Percentiles rank a stretch among this genome's conserved stretches.
These are phyloP conservation scores for Boletus reticuloceps DNA, from an alignment of 768 basidiomycete genomes.

Conservation along the genomic window DNA sequence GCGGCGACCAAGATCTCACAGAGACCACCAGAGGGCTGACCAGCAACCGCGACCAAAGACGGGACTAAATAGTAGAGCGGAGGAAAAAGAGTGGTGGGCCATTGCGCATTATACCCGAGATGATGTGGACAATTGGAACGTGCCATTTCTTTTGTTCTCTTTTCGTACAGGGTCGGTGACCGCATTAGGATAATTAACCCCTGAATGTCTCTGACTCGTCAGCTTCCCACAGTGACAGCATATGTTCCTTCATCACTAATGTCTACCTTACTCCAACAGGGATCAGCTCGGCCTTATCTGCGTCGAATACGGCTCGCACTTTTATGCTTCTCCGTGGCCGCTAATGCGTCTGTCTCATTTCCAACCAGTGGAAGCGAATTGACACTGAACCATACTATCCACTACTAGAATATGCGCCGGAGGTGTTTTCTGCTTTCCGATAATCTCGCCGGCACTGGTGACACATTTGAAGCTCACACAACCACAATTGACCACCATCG, in stretches of 20 bases:
- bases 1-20: constrained; percentile 12
- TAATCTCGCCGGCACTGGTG: constrained; percentile 64
- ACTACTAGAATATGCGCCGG: constrained; percentile 63
- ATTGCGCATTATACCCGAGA: constrained; percentile 2
- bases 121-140: constrained; percentile 16
- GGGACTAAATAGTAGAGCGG: constrained; percentile 7
- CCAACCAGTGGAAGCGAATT: background rate
- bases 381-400: background rate
- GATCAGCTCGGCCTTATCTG: constrained; percentile 7
- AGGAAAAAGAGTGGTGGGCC: background rate
- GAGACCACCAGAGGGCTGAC: constrained; percentile 15
- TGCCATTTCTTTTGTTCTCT: constrained; percentile 19
- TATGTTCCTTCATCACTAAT: constrained; percentile 2
- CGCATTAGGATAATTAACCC: constrained; percentile 11
- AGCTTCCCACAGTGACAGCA: background rate
- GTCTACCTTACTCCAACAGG: constrained; percentile 9
- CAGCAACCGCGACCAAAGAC: constrained; percentile 22
- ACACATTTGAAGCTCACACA: constrained; percentile 63
- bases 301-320: constrained; percentile 29
- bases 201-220: constrained; percentile 14
- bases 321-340: constrained; percentile 52
- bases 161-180: background rate
- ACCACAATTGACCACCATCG: constrained; percentile 76
- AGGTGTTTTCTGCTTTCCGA: constrained; percentile 78
- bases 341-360: constrained; percentile 55